phyloP scores from a whole-genome alignment of 768 basidiomycete genomes.

The Hydnomerulius pinastri region DNA sequence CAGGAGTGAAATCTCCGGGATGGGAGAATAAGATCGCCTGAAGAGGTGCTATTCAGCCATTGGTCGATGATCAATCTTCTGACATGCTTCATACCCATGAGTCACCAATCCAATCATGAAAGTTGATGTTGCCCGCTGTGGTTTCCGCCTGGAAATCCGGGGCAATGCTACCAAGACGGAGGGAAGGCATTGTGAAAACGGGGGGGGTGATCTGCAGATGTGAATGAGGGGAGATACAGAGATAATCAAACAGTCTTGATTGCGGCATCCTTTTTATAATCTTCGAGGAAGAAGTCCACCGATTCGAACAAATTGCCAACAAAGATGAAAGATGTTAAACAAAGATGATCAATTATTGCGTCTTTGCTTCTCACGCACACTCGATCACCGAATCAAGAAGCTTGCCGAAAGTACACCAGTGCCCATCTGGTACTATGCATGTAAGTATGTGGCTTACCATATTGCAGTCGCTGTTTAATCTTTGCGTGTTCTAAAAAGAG shows the following conservation, averaged over 20 bases:
- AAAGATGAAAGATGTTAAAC: not conserved
- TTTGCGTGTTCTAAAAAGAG: slow-evolving; percentile 22
- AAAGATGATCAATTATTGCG: slow-evolving; percentile 48
- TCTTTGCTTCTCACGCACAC: slow-evolving; percentile 61
- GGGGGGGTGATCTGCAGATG: slow-evolving; percentile 10
- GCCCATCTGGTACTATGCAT: not conserved
- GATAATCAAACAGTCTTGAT: not conserved
- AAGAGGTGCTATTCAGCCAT: not conserved
- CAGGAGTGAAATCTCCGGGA: slow-evolving; percentile 90
- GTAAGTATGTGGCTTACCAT: no score
- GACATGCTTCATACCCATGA: slow-evolving; percentile 69
- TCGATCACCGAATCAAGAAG: not conserved
- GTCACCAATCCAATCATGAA: slow-evolving; percentile 90
- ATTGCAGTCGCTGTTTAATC: slow-evolving; percentile 9
- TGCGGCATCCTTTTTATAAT: slow-evolving; percentile 17
- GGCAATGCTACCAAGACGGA: slow-evolving; percentile 84
- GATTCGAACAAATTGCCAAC: slow-evolving; percentile 6
- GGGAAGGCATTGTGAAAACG: slow-evolving; percentile 46
- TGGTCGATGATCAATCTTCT: not conserved
- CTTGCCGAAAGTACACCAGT: not conserved
- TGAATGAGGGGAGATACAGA: not conserved
- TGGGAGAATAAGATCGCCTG: slow-evolving; percentile 92
- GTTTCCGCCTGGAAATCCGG: slow-evolving; percentile 93
- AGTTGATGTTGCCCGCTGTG: slow-evolving; percentile 82
- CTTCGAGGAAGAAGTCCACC: no score